A percentile compares a stretch with the other conserved stretches of the same genome.
These are phyloP conservation scores for Toxoplasma gondii DNA, from an alignment of 169 alveolate species.

Conservation along the genomic window DNA sequence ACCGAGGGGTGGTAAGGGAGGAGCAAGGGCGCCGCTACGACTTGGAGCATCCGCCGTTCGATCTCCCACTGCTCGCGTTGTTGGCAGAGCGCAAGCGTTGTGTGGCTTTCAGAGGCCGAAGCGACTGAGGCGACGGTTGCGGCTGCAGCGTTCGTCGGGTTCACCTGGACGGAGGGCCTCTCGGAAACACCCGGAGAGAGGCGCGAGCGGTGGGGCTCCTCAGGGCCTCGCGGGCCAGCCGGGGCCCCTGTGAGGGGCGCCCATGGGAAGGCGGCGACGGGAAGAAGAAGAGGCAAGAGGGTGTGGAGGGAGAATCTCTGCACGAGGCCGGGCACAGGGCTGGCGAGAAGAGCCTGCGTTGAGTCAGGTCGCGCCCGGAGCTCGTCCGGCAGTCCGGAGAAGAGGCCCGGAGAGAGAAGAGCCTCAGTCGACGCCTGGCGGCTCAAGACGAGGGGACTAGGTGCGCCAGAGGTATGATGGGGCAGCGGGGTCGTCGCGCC, in stretches of 20 bases:
- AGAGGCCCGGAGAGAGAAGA: neutral
- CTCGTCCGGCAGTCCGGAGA: neutral
- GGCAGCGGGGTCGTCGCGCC: neutral
- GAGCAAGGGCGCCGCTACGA: neutral
- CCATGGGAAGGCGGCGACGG: neutral
- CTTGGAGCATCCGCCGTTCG: conserved; percentile 44
- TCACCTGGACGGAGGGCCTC: neutral
- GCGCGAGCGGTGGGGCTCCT: neutral
- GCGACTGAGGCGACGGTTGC: conserved; percentile 52
- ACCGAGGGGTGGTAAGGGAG: conserved; percentile 51
- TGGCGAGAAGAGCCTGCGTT: neutral
- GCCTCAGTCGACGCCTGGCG: neutral
- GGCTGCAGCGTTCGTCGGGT: conserved; percentile 47
- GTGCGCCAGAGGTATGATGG: neutral
- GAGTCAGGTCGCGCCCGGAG: neutral
- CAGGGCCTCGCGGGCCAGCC: neutral
- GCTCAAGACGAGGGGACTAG: neutral
- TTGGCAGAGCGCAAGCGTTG: neutral
- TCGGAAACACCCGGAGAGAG: neutral
- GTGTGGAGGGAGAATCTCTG: conserved; percentile 1
- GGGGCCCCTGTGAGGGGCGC: neutral
- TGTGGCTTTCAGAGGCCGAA: neutral
- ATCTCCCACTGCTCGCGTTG: conserved; percentile 37
- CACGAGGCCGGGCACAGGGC: neutral
- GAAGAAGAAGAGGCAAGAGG: conserved; percentile 2